Conservation (phyloP, 192 early-diverging fungal genomes). For the Linnemannia elongata region DNA sequence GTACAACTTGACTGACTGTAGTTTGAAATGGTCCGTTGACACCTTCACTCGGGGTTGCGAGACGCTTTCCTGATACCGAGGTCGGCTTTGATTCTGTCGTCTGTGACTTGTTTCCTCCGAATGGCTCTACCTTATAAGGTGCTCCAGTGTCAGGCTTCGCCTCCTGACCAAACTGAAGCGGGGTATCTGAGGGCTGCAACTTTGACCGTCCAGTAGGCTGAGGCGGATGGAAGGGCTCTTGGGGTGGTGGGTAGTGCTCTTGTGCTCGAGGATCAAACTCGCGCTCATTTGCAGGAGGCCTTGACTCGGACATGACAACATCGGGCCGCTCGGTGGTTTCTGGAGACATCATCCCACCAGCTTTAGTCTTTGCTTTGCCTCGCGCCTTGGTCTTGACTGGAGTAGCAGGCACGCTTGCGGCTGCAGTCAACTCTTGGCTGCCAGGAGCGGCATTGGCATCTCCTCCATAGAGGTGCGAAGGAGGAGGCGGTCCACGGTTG, state of each 20-base stretch:
- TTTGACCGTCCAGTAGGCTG: not conserved
- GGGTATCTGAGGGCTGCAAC: not conserved
- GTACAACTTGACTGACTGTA: not conserved
- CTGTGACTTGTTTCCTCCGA: not conserved
- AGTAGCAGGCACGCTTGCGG: not conserved
- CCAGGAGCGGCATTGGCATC: not conserved
- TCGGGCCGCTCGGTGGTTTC: not conserved
- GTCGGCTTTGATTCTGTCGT: not conserved
- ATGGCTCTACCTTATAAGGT: not conserved
- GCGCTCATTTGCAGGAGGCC: not conserved
- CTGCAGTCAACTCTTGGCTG: not conserved
- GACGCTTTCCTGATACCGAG: not conserved
- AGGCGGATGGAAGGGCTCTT: not conserved
- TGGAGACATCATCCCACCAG: not conserved
- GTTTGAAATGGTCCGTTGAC: not conserved
- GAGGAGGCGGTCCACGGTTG: not conserved
- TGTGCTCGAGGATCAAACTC: not conserved
- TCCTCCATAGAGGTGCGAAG: not conserved
- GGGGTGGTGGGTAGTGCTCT: not conserved
- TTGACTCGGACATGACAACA: not conserved
- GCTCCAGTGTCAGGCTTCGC: not conserved
- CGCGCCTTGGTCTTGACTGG: slow-evolving; percentile 1
- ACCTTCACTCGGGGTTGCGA: not conserved
- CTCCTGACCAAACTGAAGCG: not conserved
- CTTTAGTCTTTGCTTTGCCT: not conserved